A percentile compares a stretch with the other conserved stretches of the same genome.
Evolutionary conservation across 129 eudicot species (phyloP).

Genomic region (Flaveria sonorensis): DNA sequence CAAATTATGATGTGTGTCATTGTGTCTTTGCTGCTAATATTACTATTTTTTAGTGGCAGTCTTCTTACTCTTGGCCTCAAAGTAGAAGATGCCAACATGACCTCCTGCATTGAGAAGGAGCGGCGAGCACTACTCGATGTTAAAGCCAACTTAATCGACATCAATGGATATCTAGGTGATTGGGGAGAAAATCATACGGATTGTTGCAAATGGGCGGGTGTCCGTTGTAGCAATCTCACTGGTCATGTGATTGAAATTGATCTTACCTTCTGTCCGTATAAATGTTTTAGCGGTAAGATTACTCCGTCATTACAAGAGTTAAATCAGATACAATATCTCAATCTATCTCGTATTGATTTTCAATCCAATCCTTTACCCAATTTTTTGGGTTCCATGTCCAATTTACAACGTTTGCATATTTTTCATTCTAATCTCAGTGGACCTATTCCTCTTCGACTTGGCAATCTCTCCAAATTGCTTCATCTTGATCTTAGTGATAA

Average conservation of each 20-base stretch:
- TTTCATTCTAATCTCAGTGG: conserved; percentile 6
- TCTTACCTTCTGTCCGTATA: conserved; percentile 4
- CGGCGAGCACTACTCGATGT: conserved; percentile 34
- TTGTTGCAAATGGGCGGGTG: conserved; percentile 48
- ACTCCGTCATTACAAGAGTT: conserved; percentile 30
- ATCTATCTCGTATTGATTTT: not conserved
- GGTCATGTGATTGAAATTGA: conserved; percentile 34
- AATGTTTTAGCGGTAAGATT: conserved; percentile 15
- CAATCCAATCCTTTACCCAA: conserved; percentile 9
- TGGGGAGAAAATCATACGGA: conserved; percentile 38
- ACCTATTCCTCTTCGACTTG: conserved; percentile 27
- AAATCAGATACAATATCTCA: conserved; percentile 18
- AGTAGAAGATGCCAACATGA: conserved; percentile 12
- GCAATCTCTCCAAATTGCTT: conserved; percentile 25
- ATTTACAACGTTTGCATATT: conserved; percentile 18
- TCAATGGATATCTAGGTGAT: not conserved
- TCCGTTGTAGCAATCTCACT: conserved; percentile 31
- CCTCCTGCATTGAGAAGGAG: conserved; percentile 26
- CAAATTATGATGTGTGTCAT: not conserved
- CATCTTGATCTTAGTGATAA: conserved; percentile 23
- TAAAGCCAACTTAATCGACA: conserved; percentile 14
- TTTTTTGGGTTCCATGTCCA: conserved; percentile 31
- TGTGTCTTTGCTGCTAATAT: not conserved
- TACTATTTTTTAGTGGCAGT: not conserved
- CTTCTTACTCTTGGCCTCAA: not conserved